Evolutionary conservation across 176 grass and related monocot species (phyloP), one percentile per base, ranked within the genome.

Genomic region (Ampelocalamus luodianensis): DNA sequence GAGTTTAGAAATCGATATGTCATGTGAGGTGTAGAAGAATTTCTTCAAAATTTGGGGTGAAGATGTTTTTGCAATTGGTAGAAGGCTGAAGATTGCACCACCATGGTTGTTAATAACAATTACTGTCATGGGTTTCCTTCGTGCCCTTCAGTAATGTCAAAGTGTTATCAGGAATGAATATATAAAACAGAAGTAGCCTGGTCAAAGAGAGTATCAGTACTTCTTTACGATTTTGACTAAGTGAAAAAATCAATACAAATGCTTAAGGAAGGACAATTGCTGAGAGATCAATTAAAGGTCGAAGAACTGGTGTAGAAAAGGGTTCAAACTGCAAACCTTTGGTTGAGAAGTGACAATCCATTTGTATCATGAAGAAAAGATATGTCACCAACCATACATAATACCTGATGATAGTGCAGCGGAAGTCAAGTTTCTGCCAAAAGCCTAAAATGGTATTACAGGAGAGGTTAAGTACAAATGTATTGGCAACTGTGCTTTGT

Each of bases 311-410:
- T 85, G 39, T 53, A 59, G 5, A 17, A 34, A 78, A 67, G 60
- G 78, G 49, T 90, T 82, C 36, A 65, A 86, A 83, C 18, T 82
- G 38, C 73, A 76, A 83, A 98, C 95, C 92, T 90, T 92, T 95
- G 93, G 74, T 85, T 98, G 55, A 98, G 91, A 84, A 98, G 85
- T 40, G 95, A 80, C 54, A 98, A 81, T 86, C 93, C 95, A 89
- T 98, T 98, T 86, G 91, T 93, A 84, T 98, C 95, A 83, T 98
- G 91, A 87, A 98, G 95, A 74, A 98, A 98, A 87, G 95, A 98
- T 58, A 98, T 48, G 85, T 98, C 95, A 83, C 95, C 95, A 93
- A 98, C 80, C 87, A 98, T 36, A 75, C 93, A 98, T 55, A 93
- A 78, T 55, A 98, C 91, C 95, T 98, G 75, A 85, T 32, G 74